Evolutionary conservation across 2,329 filamentous ascomycete species (phyloP).

Genomic region (Diaporthe batatas): DNA sequence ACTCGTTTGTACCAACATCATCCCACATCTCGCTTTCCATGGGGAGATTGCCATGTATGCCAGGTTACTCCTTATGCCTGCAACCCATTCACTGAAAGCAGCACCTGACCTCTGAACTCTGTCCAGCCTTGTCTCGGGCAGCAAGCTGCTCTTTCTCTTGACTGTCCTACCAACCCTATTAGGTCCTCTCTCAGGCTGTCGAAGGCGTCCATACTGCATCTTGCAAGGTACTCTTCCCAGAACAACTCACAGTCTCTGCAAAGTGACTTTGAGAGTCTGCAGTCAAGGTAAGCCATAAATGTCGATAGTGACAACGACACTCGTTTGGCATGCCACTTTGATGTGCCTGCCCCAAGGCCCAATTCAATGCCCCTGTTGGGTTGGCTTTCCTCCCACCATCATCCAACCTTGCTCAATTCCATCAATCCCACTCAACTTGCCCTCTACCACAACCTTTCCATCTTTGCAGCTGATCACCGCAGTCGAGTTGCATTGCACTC

Average conservation of each 20-base stretch:
- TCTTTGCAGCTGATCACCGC: neutral
- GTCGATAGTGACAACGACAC: neutral
- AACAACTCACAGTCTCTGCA: neutral
- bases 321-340: no score
- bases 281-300: neutral
- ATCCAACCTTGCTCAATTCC: neutral
- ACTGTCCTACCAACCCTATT: neutral
- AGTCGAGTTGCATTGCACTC: neutral
- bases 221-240: neutral
- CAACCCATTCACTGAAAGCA: neutral
- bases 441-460: neutral
- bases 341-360: no score
- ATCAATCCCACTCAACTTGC: neutral
- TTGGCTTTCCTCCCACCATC: neutral
- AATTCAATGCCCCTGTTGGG: no score
- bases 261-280: neutral
- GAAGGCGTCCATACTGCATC: neutral
- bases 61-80: neutral
- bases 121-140: neutral
- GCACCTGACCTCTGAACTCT: no score
- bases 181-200: neutral
- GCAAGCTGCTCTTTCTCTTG: neutral
- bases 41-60: neutral
- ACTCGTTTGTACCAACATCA: neutral
- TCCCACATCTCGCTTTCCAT: neutral